These are phyloP conservation scores for Wallacemonas sp. DNA, from an alignment of 208 protist species.

Conservation along the genomic window DNA sequence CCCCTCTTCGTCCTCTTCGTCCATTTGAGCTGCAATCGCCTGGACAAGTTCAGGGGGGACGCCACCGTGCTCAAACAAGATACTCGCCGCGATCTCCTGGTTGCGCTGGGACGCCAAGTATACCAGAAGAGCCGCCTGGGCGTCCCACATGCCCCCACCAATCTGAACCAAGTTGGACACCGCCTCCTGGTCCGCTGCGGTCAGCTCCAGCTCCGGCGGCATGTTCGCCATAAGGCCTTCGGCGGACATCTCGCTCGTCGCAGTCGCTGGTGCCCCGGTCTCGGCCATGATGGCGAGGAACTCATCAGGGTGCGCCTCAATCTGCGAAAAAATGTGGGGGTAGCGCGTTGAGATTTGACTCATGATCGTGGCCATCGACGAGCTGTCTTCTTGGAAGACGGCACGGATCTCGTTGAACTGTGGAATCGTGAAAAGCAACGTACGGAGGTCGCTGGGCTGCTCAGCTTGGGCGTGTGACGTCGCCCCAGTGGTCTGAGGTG, in stretches of 20 bases:
- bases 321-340: constrained; percentile 62
- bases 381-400: constrained; percentile 60
- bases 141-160: constrained; percentile 81
- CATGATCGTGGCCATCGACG: constrained; percentile 56
- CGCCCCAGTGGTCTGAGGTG: too few species aligned
- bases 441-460: constrained; percentile 34
- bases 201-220: constrained; percentile 32
- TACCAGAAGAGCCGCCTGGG: constrained; percentile 63
- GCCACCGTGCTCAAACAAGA: constrained; percentile 76
- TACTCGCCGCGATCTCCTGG: constrained; percentile 75
- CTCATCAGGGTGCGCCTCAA: constrained; percentile 61
- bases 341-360: constrained; percentile 69
- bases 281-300: constrained; percentile 77
- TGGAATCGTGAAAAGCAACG: constrained; percentile 59
- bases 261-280: constrained; percentile 19
- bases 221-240: background rate
- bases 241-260: constrained; percentile 12
- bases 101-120: constrained; percentile 70
- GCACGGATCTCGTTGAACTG: constrained; percentile 75
- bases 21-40: constrained; percentile 29
- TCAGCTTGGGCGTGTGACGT: background rate
- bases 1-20: constrained; percentile 23
- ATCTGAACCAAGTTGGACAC: constrained; percentile 73
- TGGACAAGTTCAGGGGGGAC: constrained; percentile 49
- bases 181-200: constrained; percentile 41